phyloP scores from a whole-genome alignment of 176 grass and related monocot species.

The Musa beccarii region DNA sequence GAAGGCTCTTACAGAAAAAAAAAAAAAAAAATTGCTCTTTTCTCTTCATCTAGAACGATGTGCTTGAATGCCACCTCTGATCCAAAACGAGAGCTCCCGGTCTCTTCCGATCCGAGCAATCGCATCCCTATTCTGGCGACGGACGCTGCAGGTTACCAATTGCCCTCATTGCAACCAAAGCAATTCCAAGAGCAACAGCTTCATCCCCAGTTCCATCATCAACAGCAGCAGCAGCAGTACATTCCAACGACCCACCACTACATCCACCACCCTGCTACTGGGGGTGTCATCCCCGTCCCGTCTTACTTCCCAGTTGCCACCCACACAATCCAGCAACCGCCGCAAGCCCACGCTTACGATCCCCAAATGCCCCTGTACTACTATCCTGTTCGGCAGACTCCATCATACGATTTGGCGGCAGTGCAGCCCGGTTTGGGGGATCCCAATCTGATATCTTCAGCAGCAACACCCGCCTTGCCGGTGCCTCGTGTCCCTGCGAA shows the following conservation, averaged over 20 bases:
- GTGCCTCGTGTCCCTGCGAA: slow-evolving; percentile 45
- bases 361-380: slow-evolving; percentile 66
- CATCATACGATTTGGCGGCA: slow-evolving; percentile 40
- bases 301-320: slow-evolving; percentile 45
- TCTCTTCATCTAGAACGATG: not conserved
- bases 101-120: slow-evolving; percentile 27
- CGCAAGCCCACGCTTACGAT: slow-evolving; percentile 47
- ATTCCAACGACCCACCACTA: slow-evolving; percentile 57
- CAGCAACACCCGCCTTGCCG: slow-evolving; percentile 34
- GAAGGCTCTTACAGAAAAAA: not conserved
- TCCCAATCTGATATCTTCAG: slow-evolving; percentile 1
- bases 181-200: slow-evolving; percentile 44
- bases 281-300: slow-evolving; percentile 59
- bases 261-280: slow-evolving; percentile 67
- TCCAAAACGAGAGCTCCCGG: slow-evolving; percentile 1
- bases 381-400: slow-evolving; percentile 51
- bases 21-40: not conserved
- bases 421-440: slow-evolving; percentile 33
- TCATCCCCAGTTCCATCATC: slow-evolving; percentile 28
- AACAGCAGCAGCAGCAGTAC: slow-evolving; percentile 55
- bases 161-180: slow-evolving; percentile 29
- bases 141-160: slow-evolving; percentile 37
- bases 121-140: slow-evolving; percentile 33
- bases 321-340: slow-evolving; percentile 49
- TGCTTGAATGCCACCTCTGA: slow-evolving; percentile 1